Percentiles rank a stretch among this genome's conserved stretches.
Evolutionary conservation across 495 filamentous ascomycete species (phyloP).

Genomic region (Lepraria neglecta): DNA sequence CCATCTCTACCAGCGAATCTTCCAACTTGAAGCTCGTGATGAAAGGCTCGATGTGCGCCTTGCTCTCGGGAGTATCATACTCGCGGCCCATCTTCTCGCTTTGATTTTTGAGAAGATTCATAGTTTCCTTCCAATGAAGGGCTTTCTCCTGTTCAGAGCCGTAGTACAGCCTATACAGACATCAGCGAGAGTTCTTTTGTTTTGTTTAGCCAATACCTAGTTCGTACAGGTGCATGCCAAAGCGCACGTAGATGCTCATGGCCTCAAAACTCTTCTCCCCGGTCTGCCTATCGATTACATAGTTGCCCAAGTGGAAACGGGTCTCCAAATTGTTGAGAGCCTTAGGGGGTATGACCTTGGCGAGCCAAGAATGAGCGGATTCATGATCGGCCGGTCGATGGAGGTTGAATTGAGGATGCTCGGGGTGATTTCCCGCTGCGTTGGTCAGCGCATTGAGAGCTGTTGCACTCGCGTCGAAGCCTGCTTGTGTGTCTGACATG

Average conservation of each 20-base stretch:
- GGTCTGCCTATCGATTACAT: conserved; percentile 39
- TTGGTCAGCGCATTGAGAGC: conserved; percentile 27
- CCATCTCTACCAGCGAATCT: conserved; percentile 30
- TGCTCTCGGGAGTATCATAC: conserved; percentile 36
- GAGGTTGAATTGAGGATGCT: conserved; percentile 31
- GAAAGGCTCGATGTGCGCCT: conserved; percentile 38
- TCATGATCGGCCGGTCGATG: conserved; percentile 32
- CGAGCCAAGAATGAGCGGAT: conserved; percentile 34
- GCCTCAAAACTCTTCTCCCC: conserved; percentile 36
- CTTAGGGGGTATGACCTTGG: conserved; percentile 30
- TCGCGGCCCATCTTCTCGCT: conserved; percentile 39
- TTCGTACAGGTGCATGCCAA: conserved; percentile 38
- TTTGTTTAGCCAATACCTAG: neutral
- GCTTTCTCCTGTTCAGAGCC: conserved; percentile 36
- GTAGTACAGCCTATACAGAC: conserved; percentile 32
- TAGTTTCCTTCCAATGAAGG: conserved; percentile 36
- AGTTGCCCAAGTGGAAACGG: conserved; percentile 39
- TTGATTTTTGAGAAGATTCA: conserved; percentile 33
- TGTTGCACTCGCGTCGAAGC: conserved; percentile 26
- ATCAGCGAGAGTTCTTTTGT: neutral
- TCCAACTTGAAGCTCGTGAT: conserved; percentile 37
- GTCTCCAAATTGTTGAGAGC: conserved; percentile 33
- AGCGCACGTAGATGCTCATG: conserved; percentile 42
- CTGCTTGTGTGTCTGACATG: conserved; percentile 23
- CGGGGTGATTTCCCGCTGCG: conserved; percentile 29